Conservation (phyloP, 2,329 filamentous ascomycete species). For the Fusarium keratoplasticum region DNA sequence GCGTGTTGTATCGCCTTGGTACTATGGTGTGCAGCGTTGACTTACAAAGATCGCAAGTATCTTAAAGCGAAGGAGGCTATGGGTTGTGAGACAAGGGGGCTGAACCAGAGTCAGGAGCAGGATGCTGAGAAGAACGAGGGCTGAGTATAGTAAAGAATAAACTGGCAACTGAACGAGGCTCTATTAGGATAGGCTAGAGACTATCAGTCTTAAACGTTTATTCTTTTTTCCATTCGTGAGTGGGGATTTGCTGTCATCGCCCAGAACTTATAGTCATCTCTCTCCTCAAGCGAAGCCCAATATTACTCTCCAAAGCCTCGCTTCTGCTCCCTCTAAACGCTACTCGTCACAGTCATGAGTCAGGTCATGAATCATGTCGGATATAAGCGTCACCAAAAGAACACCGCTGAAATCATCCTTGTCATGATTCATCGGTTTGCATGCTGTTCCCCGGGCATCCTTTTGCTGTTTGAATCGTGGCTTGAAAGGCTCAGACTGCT, state of each 20-base stretch:
- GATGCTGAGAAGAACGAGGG: slow-evolving; percentile 4
- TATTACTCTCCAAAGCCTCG: neutral
- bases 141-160: neutral
- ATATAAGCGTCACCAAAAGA: neutral
- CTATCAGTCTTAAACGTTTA: neutral
- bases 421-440: neutral
- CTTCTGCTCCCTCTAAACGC: neutral
- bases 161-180: neutral
- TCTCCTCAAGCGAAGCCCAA: neutral
- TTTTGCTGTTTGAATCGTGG: neutral
- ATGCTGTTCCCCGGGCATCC: neutral
- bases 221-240: neutral
- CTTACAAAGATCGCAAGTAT: slow-evolving; percentile 49
- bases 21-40: slow-evolving; percentile 68
- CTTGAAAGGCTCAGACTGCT: neutral
- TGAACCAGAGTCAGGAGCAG: slow-evolving; percentile 13
- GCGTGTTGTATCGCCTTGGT: slow-evolving; percentile 68
- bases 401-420: neutral
- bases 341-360: neutral
- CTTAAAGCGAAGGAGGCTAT: neutral
- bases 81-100: slow-evolving; percentile 4
- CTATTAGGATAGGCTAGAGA: neutral
- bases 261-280: neutral
- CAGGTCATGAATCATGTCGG: neutral
- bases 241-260: neutral